Conservation (phyloP, 2,329 filamentous ascomycete species). For the Aspergillus carbonarius region DNA sequence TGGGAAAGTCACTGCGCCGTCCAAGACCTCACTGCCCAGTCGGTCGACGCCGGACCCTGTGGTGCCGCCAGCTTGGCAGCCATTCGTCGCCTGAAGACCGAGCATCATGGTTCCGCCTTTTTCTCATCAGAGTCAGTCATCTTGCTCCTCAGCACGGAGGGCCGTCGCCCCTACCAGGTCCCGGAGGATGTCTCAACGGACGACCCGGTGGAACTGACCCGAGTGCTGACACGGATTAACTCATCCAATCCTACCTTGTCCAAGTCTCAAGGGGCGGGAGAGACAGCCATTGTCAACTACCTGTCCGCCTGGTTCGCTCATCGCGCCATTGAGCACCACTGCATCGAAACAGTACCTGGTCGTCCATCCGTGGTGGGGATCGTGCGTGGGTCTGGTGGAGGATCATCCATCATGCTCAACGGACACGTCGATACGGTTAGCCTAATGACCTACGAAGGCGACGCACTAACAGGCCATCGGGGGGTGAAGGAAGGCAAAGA, state of each 20-base stretch:
- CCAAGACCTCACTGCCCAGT: conserved; percentile 50
- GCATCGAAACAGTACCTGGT: conserved; percentile 48
- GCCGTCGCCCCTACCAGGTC: conserved; percentile 53
- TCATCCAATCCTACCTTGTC: conserved; percentile 51
- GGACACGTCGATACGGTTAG: conserved; percentile 57
- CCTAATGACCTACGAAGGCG: conserved; percentile 46
- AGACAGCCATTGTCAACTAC: conserved; percentile 49
- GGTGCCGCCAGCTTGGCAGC: conserved; percentile 59
- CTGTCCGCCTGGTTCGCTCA: conserved; percentile 53
- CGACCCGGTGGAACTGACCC: conserved; percentile 46
- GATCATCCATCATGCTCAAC: conserved; percentile 54
- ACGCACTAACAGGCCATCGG: conserved; percentile 47
- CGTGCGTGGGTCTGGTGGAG: conserved; percentile 47
- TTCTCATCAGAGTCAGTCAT: conserved; percentile 55
- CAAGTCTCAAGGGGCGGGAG: conserved; percentile 45
- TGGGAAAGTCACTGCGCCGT: conserved; percentile 61
- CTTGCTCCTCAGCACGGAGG: conserved; percentile 68
- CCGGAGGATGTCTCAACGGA: conserved; percentile 46
- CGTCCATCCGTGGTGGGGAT: conserved; percentile 54
- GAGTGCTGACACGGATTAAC: conserved; percentile 50
- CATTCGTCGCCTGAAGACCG: conserved; percentile 49
- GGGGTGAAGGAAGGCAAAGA: conserved; percentile 33
- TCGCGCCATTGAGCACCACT: conserved; percentile 52
- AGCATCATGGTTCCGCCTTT: conserved; percentile 30
- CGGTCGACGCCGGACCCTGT: conserved; percentile 60